A percentile compares a stretch with the other conserved stretches of the same genome.
Evolutionary conservation across 2,329 filamentous ascomycete genomes (phyloP).

Genomic region (Colletotrichum sojae): DNA sequence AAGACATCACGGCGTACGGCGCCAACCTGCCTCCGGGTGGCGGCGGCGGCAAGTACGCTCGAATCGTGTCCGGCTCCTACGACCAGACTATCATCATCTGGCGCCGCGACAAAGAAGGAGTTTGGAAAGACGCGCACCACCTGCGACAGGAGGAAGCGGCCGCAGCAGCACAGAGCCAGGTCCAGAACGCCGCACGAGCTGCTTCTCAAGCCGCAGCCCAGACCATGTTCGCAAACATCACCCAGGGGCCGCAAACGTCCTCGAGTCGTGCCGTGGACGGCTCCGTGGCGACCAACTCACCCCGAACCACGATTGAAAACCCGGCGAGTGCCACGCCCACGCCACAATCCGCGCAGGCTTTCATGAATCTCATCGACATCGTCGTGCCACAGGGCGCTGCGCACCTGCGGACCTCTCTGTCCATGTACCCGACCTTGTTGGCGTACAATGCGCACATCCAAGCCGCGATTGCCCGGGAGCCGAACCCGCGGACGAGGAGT

Average conservation of each 20-base stretch:
- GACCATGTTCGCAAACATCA: background rate
- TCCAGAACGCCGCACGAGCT: conserved; percentile 32
- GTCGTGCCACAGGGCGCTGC: conserved; percentile 65
- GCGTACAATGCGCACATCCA: conserved; percentile 64
- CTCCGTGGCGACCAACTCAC: conserved; percentile 43
- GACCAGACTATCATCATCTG: conserved; percentile 97
- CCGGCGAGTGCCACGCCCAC: conserved; percentile 51
- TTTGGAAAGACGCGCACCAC: conserved; percentile 84
- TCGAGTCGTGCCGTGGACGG: conserved; percentile 29
- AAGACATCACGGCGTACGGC: conserved; percentile 84
- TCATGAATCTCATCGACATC: conserved; percentile 67
- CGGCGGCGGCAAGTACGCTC: conserved; percentile 88
- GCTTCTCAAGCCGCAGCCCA: conserved; percentile 13
- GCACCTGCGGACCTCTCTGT: conserved; percentile 62
- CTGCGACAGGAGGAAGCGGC: conserved; percentile 82
- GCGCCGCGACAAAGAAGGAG: conserved; percentile 86
- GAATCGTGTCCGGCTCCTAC: conserved; percentile 98
- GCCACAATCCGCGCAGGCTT: conserved; percentile 55
- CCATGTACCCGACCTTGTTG: conserved; percentile 64
- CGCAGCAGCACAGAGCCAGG: conserved; percentile 57
- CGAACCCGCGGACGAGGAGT: conserved; percentile 61
- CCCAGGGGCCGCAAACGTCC: background rate
- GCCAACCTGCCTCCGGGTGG: conserved; percentile 92
- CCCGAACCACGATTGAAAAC: conserved; percentile 46
- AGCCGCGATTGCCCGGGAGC: conserved; percentile 65